A percentile compares a stretch with the other conserved stretches of the same genome.
phyloP scores from a whole-genome alignment of 192 early-diverging fungal genomes.

The Irineochytrium annulatum region DNA sequence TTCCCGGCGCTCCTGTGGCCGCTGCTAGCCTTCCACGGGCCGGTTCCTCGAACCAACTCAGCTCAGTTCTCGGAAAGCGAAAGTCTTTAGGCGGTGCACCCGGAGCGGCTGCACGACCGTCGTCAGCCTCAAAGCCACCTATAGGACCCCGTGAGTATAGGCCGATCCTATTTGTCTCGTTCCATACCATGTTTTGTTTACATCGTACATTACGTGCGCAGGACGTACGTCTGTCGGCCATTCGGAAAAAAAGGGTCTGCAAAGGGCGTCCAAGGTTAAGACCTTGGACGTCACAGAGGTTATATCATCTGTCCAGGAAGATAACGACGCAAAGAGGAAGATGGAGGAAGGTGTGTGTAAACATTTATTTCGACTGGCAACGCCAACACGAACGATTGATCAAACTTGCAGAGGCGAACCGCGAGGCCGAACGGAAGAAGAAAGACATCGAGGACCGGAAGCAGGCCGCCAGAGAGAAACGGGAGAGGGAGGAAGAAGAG shows the following conservation, averaged over 20 bases:
- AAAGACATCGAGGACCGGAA: constrained; percentile 13
- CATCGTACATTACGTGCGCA: too few species aligned
- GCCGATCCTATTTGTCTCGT: too few species aligned
- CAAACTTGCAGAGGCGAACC: constrained; percentile 1
- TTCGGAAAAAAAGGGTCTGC: background rate
- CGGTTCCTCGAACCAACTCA: too few species aligned
- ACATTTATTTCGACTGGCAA: background rate
- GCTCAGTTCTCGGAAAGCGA: too few species aligned
- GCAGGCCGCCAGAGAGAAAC: constrained; percentile 8
- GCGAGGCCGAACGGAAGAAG: constrained; percentile 15
- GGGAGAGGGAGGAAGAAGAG: constrained; percentile 21
- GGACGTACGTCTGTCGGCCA: background rate
- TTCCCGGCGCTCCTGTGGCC: too few species aligned
- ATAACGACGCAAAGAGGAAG: background rate
- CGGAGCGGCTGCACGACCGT: too few species aligned
- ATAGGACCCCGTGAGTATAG: too few species aligned
- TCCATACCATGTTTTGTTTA: too few species aligned
- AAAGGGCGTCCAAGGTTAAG: background rate
- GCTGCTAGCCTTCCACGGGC: too few species aligned
- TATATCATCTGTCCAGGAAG: background rate
- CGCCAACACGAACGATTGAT: too few species aligned
- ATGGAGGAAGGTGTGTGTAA: background rate
- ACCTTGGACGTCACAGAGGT: background rate
- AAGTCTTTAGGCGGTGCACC: too few species aligned
- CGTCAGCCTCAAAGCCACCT: too few species aligned